Evolutionary conservation across 2,329 filamentous ascomycete genomes (phyloP), one percentile per base, ranked within the genome.

Genomic region (Ascochyta lentis): DNA sequence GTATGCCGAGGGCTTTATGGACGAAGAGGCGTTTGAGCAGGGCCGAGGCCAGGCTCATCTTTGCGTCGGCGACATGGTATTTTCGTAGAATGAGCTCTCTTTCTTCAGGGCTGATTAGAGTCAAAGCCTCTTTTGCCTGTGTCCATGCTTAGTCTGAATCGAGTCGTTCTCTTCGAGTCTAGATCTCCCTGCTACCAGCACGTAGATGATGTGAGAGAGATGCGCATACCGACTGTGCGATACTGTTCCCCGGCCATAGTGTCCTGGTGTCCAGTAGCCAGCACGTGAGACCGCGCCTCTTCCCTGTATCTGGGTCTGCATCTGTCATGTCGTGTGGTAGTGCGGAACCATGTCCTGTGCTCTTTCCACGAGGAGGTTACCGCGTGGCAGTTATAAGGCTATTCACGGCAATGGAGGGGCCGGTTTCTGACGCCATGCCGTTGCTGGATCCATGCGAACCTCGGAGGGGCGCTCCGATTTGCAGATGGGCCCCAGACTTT

Each of bases 11-110:
- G 50, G 83, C 81, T 63, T 83, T 82, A 52, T 84, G 80, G 61
- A 92, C 84, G 67, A 84, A 86, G 64, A 87, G 82, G 51, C 89
- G 87, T 78, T 94, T 94, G 56, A 93, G 80, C 45, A 94, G 82
- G 39, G 87, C 84, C 16, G 90, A 93, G 23, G 78, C 88, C 38
- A 94, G 81, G 44, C 84, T 84, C 83, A 92, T 89, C 71, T 89
- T 89, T 49, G 90, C 90, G 76, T 93, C 90, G 69, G 84, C 80
- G 64, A 88, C 78, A 72, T 88, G 85, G 77, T 86, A 84, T 77
- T 86, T 91, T 54, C 80, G 80, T 8, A 87, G 80, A 29, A 88
- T 83, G 13, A 77, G 75, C 47, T 81, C 72, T 58, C 83, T 84
- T 70, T 92, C 89, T 9, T 83, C 76, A 1, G 76, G 64, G 38